phyloP scores from a whole-genome alignment of 257 asterid genomes.

The Nemophila menziesii region DNA sequence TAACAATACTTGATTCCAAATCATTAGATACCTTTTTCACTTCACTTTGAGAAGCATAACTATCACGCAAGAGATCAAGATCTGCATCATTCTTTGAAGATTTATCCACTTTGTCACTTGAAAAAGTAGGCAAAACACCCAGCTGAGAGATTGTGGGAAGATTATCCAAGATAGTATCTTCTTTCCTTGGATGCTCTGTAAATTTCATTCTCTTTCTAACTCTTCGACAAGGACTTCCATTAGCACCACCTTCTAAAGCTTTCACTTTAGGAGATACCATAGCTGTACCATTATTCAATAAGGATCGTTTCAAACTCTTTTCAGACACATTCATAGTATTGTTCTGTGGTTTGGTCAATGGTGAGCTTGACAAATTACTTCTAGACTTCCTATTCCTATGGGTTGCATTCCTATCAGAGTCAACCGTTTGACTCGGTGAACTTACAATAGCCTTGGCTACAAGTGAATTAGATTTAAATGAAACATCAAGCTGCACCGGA shows the following conservation, averaged over 20 bases:
- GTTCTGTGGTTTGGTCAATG: slow-evolving; percentile 14
- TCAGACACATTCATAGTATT: slow-evolving; percentile 13
- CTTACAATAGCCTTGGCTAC: slow-evolving; percentile 63
- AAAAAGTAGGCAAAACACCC: slow-evolving; percentile 12
- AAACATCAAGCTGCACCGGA: slow-evolving; percentile 63
- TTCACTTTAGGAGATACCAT: slow-evolving; percentile 10
- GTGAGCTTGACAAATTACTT: slow-evolving; percentile 17
- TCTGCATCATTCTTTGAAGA: slow-evolving; percentile 23
- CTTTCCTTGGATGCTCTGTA: slow-evolving; percentile 13
- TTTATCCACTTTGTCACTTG: slow-evolving; percentile 10
- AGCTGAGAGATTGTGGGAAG: slow-evolving; percentile 10
- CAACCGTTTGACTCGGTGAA: slow-evolving; percentile 28
- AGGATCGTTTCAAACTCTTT: slow-evolving; percentile 18
- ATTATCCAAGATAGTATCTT: slow-evolving; percentile 7
- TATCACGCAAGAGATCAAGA: not conserved
- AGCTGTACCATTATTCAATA: slow-evolving; percentile 12
- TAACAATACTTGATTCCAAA: too few relatives aligned
- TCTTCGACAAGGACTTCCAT: slow-evolving; percentile 14
- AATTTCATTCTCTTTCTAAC: slow-evolving; percentile 28
- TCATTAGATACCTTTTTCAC: slow-evolving; percentile 15
- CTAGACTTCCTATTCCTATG: slow-evolving; percentile 18
- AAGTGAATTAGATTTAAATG: slow-evolving; percentile 67
- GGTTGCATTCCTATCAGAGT: slow-evolving; percentile 13
- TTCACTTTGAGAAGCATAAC: not conserved
- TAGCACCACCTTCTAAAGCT: slow-evolving; percentile 12